These are phyloP conservation scores for Triticum monococcum DNA, from an alignment of 176 grass and related monocot species.

Conservation along the genomic window DNA sequence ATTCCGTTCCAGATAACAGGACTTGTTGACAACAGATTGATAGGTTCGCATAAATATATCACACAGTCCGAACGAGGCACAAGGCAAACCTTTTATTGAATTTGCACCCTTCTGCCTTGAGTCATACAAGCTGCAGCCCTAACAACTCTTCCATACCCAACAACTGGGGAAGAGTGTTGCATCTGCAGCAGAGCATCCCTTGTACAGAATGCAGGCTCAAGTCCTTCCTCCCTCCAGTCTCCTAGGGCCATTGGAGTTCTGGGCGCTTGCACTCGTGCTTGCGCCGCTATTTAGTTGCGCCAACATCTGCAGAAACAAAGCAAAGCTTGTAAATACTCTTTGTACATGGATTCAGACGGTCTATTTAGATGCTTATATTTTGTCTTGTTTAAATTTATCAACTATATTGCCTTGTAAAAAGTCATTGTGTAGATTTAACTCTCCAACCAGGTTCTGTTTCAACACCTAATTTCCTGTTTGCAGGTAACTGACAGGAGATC, in stretches of 20 bases:
- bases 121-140: not conserved
- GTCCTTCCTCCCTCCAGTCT: not conserved
- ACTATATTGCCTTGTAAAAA: not conserved
- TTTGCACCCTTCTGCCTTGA: not conserved
- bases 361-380: not conserved
- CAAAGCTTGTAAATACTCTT: not conserved
- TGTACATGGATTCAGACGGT: not conserved
- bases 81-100: slow-evolving; percentile 26
- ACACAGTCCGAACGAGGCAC: not conserved
- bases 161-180: not conserved
- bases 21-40: not conserved
- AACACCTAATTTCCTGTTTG: not conserved
- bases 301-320: slow-evolving; percentile 34
- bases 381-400: not conserved
- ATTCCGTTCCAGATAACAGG: not conserved
- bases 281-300: slow-evolving; percentile 13
- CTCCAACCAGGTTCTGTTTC: not conserved
- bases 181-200: not conserved
- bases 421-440: not conserved
- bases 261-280: slow-evolving; percentile 5
- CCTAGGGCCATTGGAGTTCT: not conserved
- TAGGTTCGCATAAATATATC: not conserved
- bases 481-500: not conserved
- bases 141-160: slow-evolving; percentile 1
- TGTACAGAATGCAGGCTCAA: not conserved